Conservation (phyloP, 768 basidiomycete genomes). For the Botryobasidium botryosum region DNA sequence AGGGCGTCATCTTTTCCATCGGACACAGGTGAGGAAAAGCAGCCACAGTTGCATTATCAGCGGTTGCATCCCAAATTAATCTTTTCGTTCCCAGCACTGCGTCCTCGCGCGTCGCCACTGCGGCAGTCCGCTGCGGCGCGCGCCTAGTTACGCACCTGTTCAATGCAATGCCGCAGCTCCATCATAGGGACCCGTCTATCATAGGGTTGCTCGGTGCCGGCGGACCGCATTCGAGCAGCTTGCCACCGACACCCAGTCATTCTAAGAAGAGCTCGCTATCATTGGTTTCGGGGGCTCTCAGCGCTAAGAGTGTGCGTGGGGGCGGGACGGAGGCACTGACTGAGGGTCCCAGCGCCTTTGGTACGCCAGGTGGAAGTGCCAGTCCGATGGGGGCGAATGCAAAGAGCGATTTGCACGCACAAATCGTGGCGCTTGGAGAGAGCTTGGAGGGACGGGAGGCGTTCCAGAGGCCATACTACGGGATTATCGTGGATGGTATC, state of each 20-base stretch:
- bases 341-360: slow-evolving; percentile 38
- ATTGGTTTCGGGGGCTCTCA: too few relatives aligned
- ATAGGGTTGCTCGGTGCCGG: slow-evolving; percentile 67
- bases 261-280: too few relatives aligned
- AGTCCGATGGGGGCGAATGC: neutral
- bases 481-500: slow-evolving; percentile 79
- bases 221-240: slow-evolving; percentile 5
- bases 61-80: neutral
- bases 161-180: slow-evolving; percentile 83
- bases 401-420: neutral
- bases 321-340: slow-evolving; percentile 54
- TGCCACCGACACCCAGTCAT: too few relatives aligned
- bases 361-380: slow-evolving; percentile 26
- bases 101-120: slow-evolving; percentile 50
- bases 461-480: slow-evolving; percentile 66
- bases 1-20: slow-evolving; percentile 67
- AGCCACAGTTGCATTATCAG: neutral
- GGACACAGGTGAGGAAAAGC: slow-evolving; percentile 53
- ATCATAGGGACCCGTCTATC: slow-evolving; percentile 83
- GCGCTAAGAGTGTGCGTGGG: too few relatives aligned
- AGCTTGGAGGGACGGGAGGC: slow-evolving; percentile 19
- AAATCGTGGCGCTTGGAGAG: too few relatives aligned
- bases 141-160: slow-evolving; percentile 83
- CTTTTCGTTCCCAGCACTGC: slow-evolving; percentile 35
- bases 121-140: slow-evolving; percentile 55